Conservation (phyloP, 2,329 filamentous ascomycete genomes). For the Colletotrichum euphorbiae region DNA sequence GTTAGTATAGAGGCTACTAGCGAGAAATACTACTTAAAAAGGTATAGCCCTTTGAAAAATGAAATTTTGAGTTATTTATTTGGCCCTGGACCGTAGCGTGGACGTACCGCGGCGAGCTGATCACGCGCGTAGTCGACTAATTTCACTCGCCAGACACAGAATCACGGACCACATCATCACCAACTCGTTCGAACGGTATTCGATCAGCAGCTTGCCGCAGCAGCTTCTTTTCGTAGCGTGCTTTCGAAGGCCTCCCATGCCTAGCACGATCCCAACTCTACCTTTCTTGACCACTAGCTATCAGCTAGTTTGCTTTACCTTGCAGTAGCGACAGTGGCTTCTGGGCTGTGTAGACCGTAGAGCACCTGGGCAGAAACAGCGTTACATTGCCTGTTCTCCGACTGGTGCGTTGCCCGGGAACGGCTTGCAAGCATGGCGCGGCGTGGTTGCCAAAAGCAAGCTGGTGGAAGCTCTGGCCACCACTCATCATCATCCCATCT, state of each 20-base stretch:
- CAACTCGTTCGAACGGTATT: not conserved
- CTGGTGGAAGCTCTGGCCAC: slow-evolving; percentile 29
- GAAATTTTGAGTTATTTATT: too few relatives aligned
- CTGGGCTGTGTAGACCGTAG: not conserved
- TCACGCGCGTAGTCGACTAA: slow-evolving; percentile 36
- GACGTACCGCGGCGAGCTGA: too few relatives aligned
- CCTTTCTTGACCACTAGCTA: not conserved
- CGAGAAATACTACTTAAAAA: too few relatives aligned
- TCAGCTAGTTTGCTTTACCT: not conserved
- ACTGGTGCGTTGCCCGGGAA: slow-evolving; percentile 11
- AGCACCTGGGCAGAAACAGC: not conserved
- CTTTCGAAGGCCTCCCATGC: slow-evolving; percentile 11
- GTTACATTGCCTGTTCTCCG: slow-evolving; percentile 9
- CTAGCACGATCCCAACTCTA: not conserved
- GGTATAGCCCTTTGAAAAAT: too few relatives aligned
- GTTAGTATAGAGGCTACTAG: too few relatives aligned
- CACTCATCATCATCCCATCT: slow-evolving; percentile 16
- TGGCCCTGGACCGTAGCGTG: too few relatives aligned
- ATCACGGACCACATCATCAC: slow-evolving; percentile 1
- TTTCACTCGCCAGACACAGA: not conserved
- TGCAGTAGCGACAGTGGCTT: not conserved
- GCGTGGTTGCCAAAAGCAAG: slow-evolving; percentile 25
- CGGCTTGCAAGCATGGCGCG: slow-evolving; percentile 12
- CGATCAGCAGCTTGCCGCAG: slow-evolving; percentile 7
- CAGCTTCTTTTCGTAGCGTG: not conserved